phyloP scores from a whole-genome alignment of 2,329 filamentous ascomycete species.

The Venturia pyrina region DNA sequence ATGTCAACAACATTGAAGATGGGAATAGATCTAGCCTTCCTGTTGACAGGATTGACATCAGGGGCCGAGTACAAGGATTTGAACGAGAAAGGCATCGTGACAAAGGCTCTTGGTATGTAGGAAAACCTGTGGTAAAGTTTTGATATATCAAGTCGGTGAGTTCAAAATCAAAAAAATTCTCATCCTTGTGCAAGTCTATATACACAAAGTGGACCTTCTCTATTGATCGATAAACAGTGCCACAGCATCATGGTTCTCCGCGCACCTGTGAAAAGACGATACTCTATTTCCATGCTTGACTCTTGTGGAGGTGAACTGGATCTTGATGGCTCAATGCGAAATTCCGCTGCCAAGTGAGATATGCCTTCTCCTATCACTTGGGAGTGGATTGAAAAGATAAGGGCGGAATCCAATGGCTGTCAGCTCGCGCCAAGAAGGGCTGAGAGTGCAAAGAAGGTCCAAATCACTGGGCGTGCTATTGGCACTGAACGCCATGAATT shows the following conservation, averaged over 20 bases:
- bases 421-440: not conserved
- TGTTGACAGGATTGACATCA: constrained; percentile 72
- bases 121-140: not conserved
- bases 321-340: not conserved
- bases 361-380: not conserved
- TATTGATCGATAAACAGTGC: not conserved
- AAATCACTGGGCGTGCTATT: not conserved
- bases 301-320: not conserved
- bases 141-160: not conserved
- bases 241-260: not conserved
- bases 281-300: not conserved
- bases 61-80: constrained; percentile 43
- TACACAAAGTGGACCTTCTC: not conserved
- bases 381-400: not conserved
- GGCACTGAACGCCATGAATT: not conserved
- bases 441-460: not conserved
- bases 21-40: constrained; percentile 72
- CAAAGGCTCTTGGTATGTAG: not conserved
- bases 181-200: constrained; percentile 2
- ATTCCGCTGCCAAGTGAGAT: not conserved
- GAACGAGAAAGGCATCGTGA: not conserved
- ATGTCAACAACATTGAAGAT: constrained; percentile 66
- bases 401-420: not conserved
- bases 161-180: not conserved
- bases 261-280: not conserved